Evolutionary conservation across 768 basidiomycete species (phyloP), one percentile per base, ranked within the genome.

Genomic region (Pulveroboletus frians): DNA sequence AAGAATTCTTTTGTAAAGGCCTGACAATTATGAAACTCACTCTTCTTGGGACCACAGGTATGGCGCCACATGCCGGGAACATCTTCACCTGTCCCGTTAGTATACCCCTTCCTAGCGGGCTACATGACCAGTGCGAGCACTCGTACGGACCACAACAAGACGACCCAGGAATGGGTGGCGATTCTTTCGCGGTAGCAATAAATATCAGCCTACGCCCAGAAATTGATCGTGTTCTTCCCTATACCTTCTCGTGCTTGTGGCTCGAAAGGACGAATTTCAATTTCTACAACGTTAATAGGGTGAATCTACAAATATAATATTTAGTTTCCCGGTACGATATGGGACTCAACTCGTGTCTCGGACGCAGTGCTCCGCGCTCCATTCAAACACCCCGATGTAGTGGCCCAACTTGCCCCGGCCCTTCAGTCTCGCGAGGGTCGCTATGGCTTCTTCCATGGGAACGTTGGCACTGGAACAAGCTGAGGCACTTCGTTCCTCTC

Each of bases 261-360:
- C 52, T 78, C 78, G 44, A 78, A 84, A 14, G 76, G 73, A 54
- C 79, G 82, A 35, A 83, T 64, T 60, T 88, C 85, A 43, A 86
- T 83, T 62, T 88, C 85, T 10, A 83, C 79, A 11, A 76, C 73
- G 21, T 77, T 71, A 50, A 85, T 74, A 1, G 77, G 80, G 42
- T 76, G 69, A 17, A 83, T 70, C 76, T 82, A 40, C 3, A 8
- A 23, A 31, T 3, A 39, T 2, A 43, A 13, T 11, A 11, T 5
- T 20, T 15, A 27, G 40, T 13, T 21, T 30, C 2, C 15, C 20
- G 26, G 14, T 15, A 8, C 2, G 20, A 45, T 8, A 2, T 5
- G 5, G 34, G 34, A 14, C 49, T 9, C 4, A 50, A 53, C 60
- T 67, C 50, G 47, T 62, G 47, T 26, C 59, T 72, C 43, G 54